Conservation (phyloP, 2,329 filamentous ascomycete species). For the Trichophyton mentagrophytes region DNA sequence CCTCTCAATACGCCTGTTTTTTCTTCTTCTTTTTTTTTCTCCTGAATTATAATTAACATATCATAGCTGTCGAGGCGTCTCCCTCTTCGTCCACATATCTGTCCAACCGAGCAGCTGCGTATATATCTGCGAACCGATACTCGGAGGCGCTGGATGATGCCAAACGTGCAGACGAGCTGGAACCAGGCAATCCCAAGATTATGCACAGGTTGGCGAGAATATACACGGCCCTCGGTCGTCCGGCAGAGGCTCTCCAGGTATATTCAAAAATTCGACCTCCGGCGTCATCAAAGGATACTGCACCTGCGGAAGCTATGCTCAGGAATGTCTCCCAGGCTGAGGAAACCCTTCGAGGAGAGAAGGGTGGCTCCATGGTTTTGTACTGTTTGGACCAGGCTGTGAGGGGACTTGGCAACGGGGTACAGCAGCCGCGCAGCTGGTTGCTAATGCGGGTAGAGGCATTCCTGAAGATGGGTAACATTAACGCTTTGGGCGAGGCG, state of each 20-base stretch:
- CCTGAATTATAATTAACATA: slow-evolving; percentile 2
- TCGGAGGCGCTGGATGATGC: slow-evolving; percentile 75
- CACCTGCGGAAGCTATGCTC: slow-evolving; percentile 71
- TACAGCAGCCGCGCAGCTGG: slow-evolving; percentile 81
- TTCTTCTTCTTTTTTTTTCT: slow-evolving; percentile 5
- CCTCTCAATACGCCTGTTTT: slow-evolving; percentile 2
- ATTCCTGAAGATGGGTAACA: slow-evolving; percentile 80
- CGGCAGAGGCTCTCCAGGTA: slow-evolving; percentile 72
- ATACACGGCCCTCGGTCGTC: slow-evolving; percentile 73
- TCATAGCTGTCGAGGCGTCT: slow-evolving; percentile 69
- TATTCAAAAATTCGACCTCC: slow-evolving; percentile 69
- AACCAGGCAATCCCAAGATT: slow-evolving; percentile 78
- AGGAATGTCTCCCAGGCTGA: slow-evolving; percentile 69
- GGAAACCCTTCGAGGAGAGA: slow-evolving; percentile 59
- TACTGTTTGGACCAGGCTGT: slow-evolving; percentile 87
- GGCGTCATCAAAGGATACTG: slow-evolving; percentile 73
- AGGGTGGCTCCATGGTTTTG: slow-evolving; percentile 77
- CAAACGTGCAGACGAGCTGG: slow-evolving; percentile 65
- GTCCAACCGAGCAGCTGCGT: slow-evolving; percentile 87
- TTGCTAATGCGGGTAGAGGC: slow-evolving; percentile 83
- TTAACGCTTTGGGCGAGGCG: slow-evolving; percentile 78
- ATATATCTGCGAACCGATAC: slow-evolving; percentile 76
- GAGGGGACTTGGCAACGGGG: slow-evolving; percentile 60
- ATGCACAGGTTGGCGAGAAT: slow-evolving; percentile 78
- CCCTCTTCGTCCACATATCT: slow-evolving; percentile 79